These are phyloP conservation scores for Colletotrichum sp. DNA, from an alignment of 2,329 filamentous ascomycete genomes.

Conservation along the genomic window DNA sequence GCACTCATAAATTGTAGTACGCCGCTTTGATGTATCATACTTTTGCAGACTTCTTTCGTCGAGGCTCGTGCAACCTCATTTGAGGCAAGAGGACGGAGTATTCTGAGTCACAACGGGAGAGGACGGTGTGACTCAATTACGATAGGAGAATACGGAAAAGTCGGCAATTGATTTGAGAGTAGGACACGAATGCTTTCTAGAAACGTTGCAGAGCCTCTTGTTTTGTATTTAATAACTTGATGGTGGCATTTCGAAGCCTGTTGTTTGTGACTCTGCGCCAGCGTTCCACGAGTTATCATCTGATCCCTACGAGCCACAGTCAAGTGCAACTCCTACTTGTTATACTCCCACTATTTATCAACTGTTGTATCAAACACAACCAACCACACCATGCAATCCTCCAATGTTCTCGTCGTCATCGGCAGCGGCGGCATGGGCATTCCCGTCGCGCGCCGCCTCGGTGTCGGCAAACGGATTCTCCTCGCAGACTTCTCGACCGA, in stretches of 20 bases:
- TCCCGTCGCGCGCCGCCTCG: background rate
- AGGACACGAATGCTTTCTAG: rapidly evolving
- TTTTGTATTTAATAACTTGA: background rate
- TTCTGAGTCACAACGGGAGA: background rate
- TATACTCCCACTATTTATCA: background rate
- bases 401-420: background rate
- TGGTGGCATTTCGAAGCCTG: background rate
- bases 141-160: background rate
- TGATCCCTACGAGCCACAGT: rapidly evolving
- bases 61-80: background rate
- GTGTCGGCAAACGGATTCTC: background rate
- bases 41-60: background rate
- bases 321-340: background rate
- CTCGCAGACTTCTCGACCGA: background rate
- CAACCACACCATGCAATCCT: background rate
- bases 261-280: background rate
- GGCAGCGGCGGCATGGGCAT: background rate
- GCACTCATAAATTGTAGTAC: background rate
- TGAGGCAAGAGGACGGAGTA: background rate
- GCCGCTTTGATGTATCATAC: background rate
- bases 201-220: background rate
- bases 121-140: background rate
- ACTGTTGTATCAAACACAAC: background rate
- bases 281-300: background rate
- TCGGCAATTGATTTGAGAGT: background rate